These are phyloP conservation scores for Primulina huaijiensis DNA, from an alignment of 257 asterid species.

Conservation along the genomic window DNA sequence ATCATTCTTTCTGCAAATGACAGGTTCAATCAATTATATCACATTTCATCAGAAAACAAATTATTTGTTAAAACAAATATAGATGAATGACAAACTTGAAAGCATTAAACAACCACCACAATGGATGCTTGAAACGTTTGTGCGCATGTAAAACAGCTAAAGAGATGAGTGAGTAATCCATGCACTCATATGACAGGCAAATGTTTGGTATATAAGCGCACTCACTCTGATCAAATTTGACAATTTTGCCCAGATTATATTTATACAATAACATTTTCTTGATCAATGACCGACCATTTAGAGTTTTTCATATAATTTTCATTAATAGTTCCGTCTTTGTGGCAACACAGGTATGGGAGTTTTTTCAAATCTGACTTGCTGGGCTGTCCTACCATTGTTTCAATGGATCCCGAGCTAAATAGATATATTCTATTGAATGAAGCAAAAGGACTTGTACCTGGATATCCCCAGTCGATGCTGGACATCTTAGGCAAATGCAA, in stretches of 20 bases:
- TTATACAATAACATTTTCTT: background rate
- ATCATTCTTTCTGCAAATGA: constrained; percentile 19
- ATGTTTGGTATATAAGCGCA: background rate
- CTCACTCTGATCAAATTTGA: background rate
- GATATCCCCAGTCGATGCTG: constrained; percentile 78
- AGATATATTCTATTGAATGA: constrained; percentile 70
- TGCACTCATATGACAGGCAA: background rate
- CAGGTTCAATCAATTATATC: background rate
- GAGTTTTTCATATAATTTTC: background rate
- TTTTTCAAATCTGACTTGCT: constrained; percentile 77
- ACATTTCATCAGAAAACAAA: background rate
- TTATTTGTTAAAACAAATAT: background rate
- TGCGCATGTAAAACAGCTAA: constrained; percentile 27
- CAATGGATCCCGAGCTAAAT: constrained; percentile 87
- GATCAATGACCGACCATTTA: constrained; percentile 10
- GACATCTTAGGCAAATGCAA: constrained; percentile 79
- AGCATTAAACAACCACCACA: background rate
- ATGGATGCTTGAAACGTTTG: constrained; percentile 28
- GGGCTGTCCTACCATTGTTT: constrained; percentile 83
- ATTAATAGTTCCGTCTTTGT: constrained; percentile 6
- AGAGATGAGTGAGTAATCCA: background rate
- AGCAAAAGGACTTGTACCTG: constrained; percentile 85
- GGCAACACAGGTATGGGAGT: constrained; percentile 60
- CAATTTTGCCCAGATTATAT: background rate
- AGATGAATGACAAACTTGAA: constrained; percentile 10